phyloP scores from a whole-genome alignment of 2,329 filamentous ascomycete genomes.

The Blastomyces percursus region DNA sequence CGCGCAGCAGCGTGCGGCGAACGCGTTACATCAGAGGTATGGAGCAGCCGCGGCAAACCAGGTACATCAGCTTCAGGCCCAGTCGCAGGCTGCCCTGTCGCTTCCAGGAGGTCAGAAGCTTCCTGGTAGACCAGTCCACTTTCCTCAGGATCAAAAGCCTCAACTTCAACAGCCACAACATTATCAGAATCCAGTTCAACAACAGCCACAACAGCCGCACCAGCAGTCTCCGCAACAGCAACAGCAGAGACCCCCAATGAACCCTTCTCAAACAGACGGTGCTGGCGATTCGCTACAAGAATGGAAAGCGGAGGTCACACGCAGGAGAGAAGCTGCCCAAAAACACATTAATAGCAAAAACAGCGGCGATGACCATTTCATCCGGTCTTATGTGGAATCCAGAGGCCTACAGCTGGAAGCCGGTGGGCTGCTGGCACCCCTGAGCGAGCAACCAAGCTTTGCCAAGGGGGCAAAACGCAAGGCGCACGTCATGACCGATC shows the following conservation, averaged over 20 bases:
- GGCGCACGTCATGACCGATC: slow-evolving; percentile 5
- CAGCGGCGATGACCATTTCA: slow-evolving; percentile 28
- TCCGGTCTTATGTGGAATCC: slow-evolving; percentile 34
- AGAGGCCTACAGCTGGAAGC: slow-evolving; percentile 35
- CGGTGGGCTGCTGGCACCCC: slow-evolving; percentile 36
- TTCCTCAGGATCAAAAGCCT: slow-evolving; percentile 4
- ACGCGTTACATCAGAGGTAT: slow-evolving; percentile 40
- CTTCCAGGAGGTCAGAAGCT: slow-evolving; percentile 25
- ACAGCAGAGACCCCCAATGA: slow-evolving; percentile 32
- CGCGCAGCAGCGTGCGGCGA: slow-evolving; percentile 46
- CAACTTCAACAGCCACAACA: slow-evolving; percentile 7
- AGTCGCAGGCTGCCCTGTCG: slow-evolving; percentile 26
- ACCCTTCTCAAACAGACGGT: slow-evolving; percentile 64
- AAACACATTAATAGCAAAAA: slow-evolving; percentile 24
- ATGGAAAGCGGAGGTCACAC: slow-evolving; percentile 38
- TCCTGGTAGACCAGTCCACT: slow-evolving; percentile 8
- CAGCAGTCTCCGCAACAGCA: slow-evolving; percentile 29
- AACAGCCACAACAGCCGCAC: slow-evolving; percentile 28
- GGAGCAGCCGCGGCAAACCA: slow-evolving; percentile 34
- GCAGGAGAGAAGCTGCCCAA: slow-evolving; percentile 31
- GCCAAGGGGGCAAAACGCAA: slow-evolving; percentile 32
- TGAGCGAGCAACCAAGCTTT: slow-evolving; percentile 28
- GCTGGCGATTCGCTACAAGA: slow-evolving; percentile 50
- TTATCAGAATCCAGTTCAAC: slow-evolving; percentile 23
- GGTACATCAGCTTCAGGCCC: slow-evolving; percentile 35